Conservation (phyloP, 345 rosid species). For the Gossypioides kirkii region DNA sequence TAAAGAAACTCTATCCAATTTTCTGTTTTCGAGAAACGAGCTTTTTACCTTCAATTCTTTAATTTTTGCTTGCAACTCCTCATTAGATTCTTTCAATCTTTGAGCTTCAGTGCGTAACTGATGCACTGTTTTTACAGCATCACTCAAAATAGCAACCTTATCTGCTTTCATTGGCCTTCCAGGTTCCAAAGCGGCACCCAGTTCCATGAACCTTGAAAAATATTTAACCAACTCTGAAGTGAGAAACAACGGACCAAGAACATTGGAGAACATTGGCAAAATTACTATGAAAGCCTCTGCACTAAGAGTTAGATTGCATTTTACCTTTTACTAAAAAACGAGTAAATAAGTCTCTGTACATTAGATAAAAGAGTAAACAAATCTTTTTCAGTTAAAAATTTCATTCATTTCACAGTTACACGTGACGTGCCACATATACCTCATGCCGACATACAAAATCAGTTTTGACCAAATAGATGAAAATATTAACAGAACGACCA, state of each 20-base stretch:
- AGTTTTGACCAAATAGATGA: too few species aligned
- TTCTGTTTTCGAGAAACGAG: background rate
- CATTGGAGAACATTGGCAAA: background rate
- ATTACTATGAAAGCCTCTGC: too few species aligned
- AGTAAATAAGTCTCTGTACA: fast-evolving
- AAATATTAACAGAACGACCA: too few species aligned
- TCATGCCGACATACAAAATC: too few species aligned
- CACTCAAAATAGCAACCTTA: slow-evolving; percentile 74
- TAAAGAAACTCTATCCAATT: background rate
- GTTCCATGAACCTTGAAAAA: slow-evolving; percentile 64
- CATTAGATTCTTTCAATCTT: slow-evolving; percentile 75
- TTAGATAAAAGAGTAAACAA: too few species aligned
- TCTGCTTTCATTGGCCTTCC: slow-evolving; percentile 86
- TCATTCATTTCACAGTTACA: too few species aligned
- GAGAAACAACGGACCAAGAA: background rate
- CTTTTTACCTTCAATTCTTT: slow-evolving; percentile 48
- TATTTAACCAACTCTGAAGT: slow-evolving; percentile 9
- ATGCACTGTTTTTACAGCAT: slow-evolving; percentile 69
- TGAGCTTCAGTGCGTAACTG: slow-evolving; percentile 66
- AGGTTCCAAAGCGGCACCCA: slow-evolving; percentile 73
- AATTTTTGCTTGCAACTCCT: slow-evolving; percentile 29
- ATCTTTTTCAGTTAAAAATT: too few species aligned
- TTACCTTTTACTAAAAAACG: too few species aligned
- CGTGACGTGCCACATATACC: fast-evolving
- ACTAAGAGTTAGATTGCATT: too few species aligned